Evolutionary conservation across 2,329 filamentous ascomycete species (phyloP), one percentile per base, ranked within the genome.

Genomic region (Hymenotorrendiella dingleyae): DNA sequence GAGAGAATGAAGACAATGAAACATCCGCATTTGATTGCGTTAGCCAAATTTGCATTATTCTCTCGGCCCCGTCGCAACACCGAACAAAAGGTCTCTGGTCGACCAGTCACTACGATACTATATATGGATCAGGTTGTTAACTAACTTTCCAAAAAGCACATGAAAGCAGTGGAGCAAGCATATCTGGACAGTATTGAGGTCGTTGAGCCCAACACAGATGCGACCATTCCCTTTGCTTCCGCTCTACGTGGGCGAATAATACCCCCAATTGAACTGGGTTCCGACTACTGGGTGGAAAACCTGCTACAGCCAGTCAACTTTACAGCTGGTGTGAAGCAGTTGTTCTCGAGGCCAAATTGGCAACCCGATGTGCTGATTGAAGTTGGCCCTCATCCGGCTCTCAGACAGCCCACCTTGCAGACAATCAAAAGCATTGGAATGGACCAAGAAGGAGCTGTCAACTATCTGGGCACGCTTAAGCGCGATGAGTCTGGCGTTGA

Each of bases 241-340:
- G 23, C 27, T 4, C 28, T 40, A 12, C 32, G 28, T 5, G 21
- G 21, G 12, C 12, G 24, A 17, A 4, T 16, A 26, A 40, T 40
- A 6, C 14, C 17, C 6, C 7, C 16, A n/a, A 23, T 4, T 26
- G 27, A 40, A n/a, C 28, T 40, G 8, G 38, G 29, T 14, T 49
- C 54, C 1, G 36, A 48, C 0, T 73, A 73, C 49, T 73, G 71
- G 70, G 57, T 59, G 3, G 48, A 56, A 5, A 73, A 73, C 42
- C 53, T 73, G 52, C 58, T 65, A 1, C 65, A 62, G 1, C 63
- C 62, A 1, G 70, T 73, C 10, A 57, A 63, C 6, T 73, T 68
- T 44, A 22, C 28, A 14, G 16, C 27, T 5, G 38, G 28, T 16
- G 28, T 40, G 17, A 16, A n/a, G 16, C n/a, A 3, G 9, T 9